Percentiles rank a stretch among this genome's conserved stretches.
Conservation (phyloP, 139 green algal species). For the Dunaliella primolecta region DNA sequence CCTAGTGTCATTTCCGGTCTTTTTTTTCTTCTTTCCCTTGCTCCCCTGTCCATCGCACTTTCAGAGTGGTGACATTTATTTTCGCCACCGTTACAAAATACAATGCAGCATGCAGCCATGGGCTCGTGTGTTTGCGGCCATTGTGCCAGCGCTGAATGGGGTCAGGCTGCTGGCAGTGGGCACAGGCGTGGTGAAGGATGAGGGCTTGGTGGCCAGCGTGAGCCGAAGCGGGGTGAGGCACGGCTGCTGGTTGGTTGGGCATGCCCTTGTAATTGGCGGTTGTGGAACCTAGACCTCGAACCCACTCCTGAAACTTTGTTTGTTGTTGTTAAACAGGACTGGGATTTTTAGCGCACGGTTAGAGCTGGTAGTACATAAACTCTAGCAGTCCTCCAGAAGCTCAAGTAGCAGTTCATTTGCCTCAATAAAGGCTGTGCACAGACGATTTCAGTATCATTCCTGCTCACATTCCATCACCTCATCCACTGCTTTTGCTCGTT, state of each 20-base stretch:
- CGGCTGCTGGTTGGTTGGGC: neutral
- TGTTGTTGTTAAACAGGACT: neutral
- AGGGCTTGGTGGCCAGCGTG: conserved; percentile 70
- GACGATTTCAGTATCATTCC: too few species aligned
- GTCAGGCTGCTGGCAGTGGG: conserved; percentile 59
- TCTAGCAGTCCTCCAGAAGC: too few species aligned
- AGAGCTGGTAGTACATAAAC: too few species aligned
- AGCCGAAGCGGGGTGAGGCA: conserved; percentile 51
- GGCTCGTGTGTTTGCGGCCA: conserved; percentile 1
- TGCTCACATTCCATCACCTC: too few species aligned
- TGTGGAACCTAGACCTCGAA: neutral
- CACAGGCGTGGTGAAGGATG: conserved; percentile 55
- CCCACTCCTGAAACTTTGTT: neutral
- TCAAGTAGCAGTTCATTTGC: too few species aligned
- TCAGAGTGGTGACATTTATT: too few species aligned
- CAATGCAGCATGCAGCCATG: neutral
- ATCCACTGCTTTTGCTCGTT: too few species aligned
- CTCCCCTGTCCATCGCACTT: too few species aligned
- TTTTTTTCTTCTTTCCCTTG: too few species aligned
- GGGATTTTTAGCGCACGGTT: neutral
- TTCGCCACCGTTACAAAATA: too few species aligned
- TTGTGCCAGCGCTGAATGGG: conserved; percentile 1
- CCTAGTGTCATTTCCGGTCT: too few species aligned
- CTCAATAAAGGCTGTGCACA: too few species aligned
- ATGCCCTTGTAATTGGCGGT: neutral